Percentiles rank a stretch among this genome's conserved stretches.
Evolutionary conservation across 345 rosid genomes (phyloP).

Genomic region (Raphanus raphanistrum): DNA sequence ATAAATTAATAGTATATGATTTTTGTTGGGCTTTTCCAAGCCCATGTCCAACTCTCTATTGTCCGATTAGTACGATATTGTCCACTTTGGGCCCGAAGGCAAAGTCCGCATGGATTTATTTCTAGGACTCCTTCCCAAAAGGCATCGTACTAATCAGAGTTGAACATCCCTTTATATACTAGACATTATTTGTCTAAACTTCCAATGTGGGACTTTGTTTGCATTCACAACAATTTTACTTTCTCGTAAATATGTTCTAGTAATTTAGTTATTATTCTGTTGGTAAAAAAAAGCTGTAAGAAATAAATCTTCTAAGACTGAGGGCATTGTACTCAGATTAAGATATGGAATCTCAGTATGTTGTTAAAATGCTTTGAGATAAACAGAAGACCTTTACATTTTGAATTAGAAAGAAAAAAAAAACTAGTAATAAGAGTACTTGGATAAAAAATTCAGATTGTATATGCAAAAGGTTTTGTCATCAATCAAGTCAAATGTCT

Average conservation of each 20-base stretch:
- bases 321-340: not conserved
- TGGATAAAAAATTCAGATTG: not conserved
- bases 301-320: not conserved
- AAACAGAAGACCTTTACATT: not conserved
- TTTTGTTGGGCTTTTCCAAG: no score
- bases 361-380: not conserved
- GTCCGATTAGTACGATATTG: no score
- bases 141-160: no score
- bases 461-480: not conserved
- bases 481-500: not conserved
- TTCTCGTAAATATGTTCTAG: not conserved
- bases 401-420: not conserved
- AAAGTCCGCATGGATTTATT: no score
- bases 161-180: no score
- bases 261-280: not conserved
- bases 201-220: no score
- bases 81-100: no score
- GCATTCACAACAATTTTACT: no score
- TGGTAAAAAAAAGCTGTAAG: not conserved
- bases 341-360: not conserved
- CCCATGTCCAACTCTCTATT: no score
- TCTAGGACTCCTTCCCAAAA: no score
- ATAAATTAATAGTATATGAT: not conserved
- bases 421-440: not conserved
- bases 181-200: no score